Conservation (phyloP, 2,329 filamentous ascomycete species). For the Botrytis squamosa region DNA sequence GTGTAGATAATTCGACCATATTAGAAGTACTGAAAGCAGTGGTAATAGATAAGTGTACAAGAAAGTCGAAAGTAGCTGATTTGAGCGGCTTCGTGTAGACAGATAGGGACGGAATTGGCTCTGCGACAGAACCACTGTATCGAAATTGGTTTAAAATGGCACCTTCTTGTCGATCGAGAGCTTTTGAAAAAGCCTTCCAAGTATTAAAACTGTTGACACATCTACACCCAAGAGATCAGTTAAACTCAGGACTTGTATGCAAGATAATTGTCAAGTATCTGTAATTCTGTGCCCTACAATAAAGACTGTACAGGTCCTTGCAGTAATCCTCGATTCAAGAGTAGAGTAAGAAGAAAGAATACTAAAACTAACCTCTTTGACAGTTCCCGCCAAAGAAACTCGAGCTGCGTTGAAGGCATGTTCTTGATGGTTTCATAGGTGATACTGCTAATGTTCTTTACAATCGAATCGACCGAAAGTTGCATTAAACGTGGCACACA, state of each 20-base stretch:
- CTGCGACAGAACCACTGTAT: slow-evolving; percentile 32
- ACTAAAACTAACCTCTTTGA: slow-evolving; percentile 4
- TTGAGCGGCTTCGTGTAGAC: slow-evolving; percentile 34
- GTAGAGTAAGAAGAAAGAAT: background rate
- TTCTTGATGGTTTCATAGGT: background rate
- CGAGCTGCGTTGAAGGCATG: background rate
- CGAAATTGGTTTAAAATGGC: slow-evolving; percentile 28
- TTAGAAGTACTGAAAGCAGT: slow-evolving; percentile 30
- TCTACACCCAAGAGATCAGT: slow-evolving; percentile 24
- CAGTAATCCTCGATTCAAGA: background rate
- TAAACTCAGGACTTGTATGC: background rate
- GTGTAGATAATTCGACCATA: slow-evolving; percentile 36
- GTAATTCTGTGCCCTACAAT: background rate
- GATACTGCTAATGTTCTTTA: background rate
- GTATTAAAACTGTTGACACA: slow-evolving; percentile 31
- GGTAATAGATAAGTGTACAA: slow-evolving; percentile 38
- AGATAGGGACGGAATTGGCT: slow-evolving; percentile 30
- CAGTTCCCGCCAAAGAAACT: background rate
- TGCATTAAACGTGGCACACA: background rate
- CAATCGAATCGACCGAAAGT: background rate
- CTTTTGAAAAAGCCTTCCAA: slow-evolving; percentile 37
- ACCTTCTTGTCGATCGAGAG: slow-evolving; percentile 27
- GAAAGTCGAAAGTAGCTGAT: slow-evolving; percentile 37
- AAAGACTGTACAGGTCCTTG: no score
- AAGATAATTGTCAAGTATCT: background rate